Percentiles rank a stretch among this genome's conserved stretches.
Evolutionary conservation across 164 flowering plant genomes (phyloP).

Genomic region (Warburgia ugandensis): DNA sequence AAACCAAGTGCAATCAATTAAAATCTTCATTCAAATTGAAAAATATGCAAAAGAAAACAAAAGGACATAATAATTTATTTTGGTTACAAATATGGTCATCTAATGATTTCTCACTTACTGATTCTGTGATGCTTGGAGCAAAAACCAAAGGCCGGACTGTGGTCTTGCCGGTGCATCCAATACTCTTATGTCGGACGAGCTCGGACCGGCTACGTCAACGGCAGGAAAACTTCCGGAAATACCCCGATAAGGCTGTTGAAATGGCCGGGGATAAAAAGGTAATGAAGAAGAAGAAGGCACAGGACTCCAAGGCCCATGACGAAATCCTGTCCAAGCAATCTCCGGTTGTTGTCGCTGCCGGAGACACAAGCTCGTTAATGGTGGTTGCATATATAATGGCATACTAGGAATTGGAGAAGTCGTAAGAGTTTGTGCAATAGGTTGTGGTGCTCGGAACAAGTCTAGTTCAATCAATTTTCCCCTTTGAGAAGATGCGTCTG

Average conservation of each 20-base stretch:
- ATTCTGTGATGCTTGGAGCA: slow-evolving; percentile 55
- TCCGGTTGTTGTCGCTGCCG: slow-evolving; percentile 26
- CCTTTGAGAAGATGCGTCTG: slow-evolving; percentile 3
- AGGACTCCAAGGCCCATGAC: slow-evolving; percentile 27
- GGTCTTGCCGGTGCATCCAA: slow-evolving; percentile 66
- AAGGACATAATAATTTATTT: too few relatives aligned
- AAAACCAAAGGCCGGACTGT: slow-evolving; percentile 83
- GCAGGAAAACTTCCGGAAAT: slow-evolving; percentile 1
- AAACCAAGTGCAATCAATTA: slow-evolving; percentile 14
- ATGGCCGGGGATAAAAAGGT: slow-evolving; percentile 29
- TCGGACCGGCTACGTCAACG: slow-evolving; percentile 27
- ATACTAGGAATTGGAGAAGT: slow-evolving; percentile 6
- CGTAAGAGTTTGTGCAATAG: slow-evolving; percentile 17
- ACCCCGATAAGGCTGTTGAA: slow-evolving; percentile 13
- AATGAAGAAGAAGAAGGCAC: slow-evolving; percentile 25
- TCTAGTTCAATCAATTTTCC: slow-evolving; percentile 45
- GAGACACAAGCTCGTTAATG: slow-evolving; percentile 14
- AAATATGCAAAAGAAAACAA: not conserved
- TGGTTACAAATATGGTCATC: too few relatives aligned
- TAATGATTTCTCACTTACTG: slow-evolving; percentile 2
- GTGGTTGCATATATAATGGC: slow-evolving; percentile 30
- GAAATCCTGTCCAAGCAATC: slow-evolving; percentile 34
- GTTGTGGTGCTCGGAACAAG: slow-evolving; percentile 31
- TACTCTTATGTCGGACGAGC: slow-evolving; percentile 38
- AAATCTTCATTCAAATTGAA: not conserved